Base-by-base conservation (phyloP, 352 stramenopile species). In the Globisporangium heterothallicum region DNA sequence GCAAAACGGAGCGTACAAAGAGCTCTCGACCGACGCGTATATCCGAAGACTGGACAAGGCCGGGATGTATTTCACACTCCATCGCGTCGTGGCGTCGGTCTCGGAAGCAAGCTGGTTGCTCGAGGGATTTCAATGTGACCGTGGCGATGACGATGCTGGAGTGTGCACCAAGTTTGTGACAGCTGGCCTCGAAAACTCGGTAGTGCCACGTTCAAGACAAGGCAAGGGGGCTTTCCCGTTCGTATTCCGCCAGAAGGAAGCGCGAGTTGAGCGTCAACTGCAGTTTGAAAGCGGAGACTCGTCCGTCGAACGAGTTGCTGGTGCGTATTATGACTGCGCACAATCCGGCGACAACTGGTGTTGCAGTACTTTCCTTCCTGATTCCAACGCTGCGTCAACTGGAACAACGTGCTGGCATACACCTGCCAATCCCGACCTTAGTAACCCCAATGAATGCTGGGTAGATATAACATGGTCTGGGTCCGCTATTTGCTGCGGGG, bases 401-500 rank as follows among this genome's bases (percentile, higher is more conserved):
- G 61, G 51, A 1, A 27, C 66, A 4, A 59, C 49, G 4, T 85
- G 74, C 69, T 85, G 74, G 74, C 61, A 56, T 22, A 19, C 75
- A 6, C 57, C 49, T 2, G 58, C 50, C 10, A 21, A 24, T 29
- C 7, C 6, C 21, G 10, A 34, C 26, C 80, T 69, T n/a, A n/a
- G n/a, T n/a, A n/a, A n/a, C 50, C 56, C 34, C 5, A 61, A 82
- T 25, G 52, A 71, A 4, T 70, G 58, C 21, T 56, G 45, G 22
- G 21, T 35, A 1, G 32, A 38, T 38, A 7, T 16, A 2, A 10
- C 12, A 16, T 82, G 71, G 71, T 68, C 61, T 51, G 56, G 64
- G 12, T 82, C 82, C 63, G 29, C 74, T 16, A 78, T 85, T 56
- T 85, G 74, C 41, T 85, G 74, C 44, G 60, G 63, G 7, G 38